Percentiles rank a stretch among this genome's conserved stretches.
These are phyloP conservation scores for Fusarium subtropicale DNA, from an alignment of 2,329 filamentous ascomycete species.

Conservation along the genomic window DNA sequence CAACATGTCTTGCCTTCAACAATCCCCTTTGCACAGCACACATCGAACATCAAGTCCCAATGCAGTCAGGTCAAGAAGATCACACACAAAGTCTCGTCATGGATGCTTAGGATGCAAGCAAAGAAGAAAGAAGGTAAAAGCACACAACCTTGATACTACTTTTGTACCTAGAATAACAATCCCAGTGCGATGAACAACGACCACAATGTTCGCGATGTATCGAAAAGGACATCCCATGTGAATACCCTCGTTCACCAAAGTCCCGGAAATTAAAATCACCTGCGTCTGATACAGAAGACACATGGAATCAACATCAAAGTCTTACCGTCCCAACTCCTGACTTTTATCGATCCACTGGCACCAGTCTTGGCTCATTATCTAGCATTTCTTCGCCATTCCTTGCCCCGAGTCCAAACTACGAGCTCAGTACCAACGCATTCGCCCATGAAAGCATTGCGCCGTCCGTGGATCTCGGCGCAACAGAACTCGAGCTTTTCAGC, in stretches of 20 bases:
- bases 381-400: conserved; percentile 12
- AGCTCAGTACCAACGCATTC: background rate
- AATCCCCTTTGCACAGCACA: background rate
- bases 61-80: conserved; percentile 24
- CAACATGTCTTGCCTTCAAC: background rate
- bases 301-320: background rate
- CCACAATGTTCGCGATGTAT: conserved; percentile 36
- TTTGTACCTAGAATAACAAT: background rate
- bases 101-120: conserved; percentile 43
- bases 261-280: background rate
- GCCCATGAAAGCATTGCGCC: background rate
- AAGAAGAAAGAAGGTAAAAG: conserved; percentile 37
- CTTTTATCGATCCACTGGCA: background rate
- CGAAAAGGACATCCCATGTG: conserved; percentile 20
- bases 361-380: background rate
- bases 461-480: conserved; percentile 28
- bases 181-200: conserved; percentile 33
- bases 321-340: background rate
- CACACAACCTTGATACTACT: accelerated
- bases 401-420: conserved; percentile 9
- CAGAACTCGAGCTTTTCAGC: conserved; percentile 54
- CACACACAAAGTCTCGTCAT: conserved; percentile 42
- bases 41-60: conserved; percentile 1
- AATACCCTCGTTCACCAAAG: conserved; percentile 20
- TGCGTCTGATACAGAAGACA: background rate